A percentile compares a stretch with the other conserved stretches of the same genome.
Evolutionary conservation across 2,329 filamentous ascomycete species (phyloP).

Genomic region (Dryadomyces quercivorus): DNA sequence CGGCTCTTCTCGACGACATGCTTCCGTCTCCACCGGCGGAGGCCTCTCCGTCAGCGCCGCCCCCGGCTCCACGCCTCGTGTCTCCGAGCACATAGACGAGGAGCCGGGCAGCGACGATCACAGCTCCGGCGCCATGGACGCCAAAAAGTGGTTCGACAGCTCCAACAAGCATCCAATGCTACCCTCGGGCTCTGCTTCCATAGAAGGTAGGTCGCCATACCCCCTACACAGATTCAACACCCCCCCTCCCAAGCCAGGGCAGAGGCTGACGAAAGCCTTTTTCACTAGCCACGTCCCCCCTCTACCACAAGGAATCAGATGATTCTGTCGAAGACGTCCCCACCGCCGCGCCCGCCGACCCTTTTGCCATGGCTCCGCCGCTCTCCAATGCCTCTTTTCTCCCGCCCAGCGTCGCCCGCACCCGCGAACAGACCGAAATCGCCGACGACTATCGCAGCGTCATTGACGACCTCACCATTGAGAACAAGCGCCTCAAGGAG

Average conservation of each 20-base stretch:
- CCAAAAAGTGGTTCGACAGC: constrained; percentile 41
- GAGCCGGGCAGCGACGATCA: constrained; percentile 28
- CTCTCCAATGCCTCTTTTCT: background rate
- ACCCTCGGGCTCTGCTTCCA: constrained; percentile 27
- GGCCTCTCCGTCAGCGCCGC: background rate
- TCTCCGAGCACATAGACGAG: background rate
- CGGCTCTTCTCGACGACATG: background rate
- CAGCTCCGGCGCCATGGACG: constrained; percentile 35
- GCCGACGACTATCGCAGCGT: constrained; percentile 69
- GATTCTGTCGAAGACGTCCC: constrained; percentile 31
- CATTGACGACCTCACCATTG: constrained; percentile 76
- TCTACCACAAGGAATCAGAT: constrained; percentile 40
- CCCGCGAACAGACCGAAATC: constrained; percentile 42
- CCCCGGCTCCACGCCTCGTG: background rate
- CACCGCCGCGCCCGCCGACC: background rate
- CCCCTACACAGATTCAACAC: background rate
- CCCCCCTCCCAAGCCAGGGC: background rate
- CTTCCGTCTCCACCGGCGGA: background rate
- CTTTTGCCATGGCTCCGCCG: background rate
- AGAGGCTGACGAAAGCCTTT: background rate
- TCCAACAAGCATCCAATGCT: constrained; percentile 37
- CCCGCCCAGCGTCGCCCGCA: background rate
- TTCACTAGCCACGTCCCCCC: constrained; percentile 36
- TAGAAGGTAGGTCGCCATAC: constrained; percentile 31
- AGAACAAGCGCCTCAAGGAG: constrained; percentile 68